Evolutionary conservation across 768 basidiomycete genomes (phyloP).

Genomic region (Auricularia sp.): DNA sequence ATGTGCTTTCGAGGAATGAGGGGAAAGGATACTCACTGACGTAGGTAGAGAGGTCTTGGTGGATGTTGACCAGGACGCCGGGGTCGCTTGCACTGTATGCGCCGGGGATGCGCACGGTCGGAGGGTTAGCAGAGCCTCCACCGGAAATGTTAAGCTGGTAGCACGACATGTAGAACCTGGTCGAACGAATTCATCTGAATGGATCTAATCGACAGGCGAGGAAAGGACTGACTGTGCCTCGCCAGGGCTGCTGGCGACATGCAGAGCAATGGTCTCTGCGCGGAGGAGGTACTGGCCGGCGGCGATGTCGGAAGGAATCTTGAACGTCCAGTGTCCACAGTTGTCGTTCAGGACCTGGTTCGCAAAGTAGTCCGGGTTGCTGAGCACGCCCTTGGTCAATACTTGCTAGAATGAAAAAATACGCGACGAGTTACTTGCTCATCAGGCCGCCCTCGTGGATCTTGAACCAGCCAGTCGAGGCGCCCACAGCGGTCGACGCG

Average conservation of each 20-base stretch:
- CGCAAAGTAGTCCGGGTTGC: background rate
- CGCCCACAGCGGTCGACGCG: background rate
- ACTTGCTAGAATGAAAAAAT: background rate
- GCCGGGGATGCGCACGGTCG: slow-evolving; percentile 3
- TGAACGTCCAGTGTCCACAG: slow-evolving; percentile 1
- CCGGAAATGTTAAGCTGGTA: slow-evolving; percentile 4
- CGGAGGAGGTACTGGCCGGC: slow-evolving; percentile 6
- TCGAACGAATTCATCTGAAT: background rate
- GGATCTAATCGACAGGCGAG: background rate
- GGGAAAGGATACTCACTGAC: slow-evolving; percentile 8
- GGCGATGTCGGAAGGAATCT: slow-evolving; percentile 5
- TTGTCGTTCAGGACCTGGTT: slow-evolving; percentile 3
- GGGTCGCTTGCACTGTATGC: slow-evolving; percentile 3
- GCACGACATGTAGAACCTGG: slow-evolving; percentile 12
- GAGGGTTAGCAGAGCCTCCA: slow-evolving; percentile 1
- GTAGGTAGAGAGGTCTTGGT: slow-evolving; percentile 31
- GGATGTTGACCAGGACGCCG: slow-evolving; percentile 34
- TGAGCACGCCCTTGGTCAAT: background rate
- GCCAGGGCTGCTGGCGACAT: background rate
- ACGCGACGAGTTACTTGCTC: background rate
- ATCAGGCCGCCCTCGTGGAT: slow-evolving; percentile 2
- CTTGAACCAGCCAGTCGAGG: slow-evolving; percentile 3
- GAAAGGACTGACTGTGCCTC: background rate
- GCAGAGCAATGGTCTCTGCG: slow-evolving; percentile 12
- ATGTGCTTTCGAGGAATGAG: background rate